Evolutionary conservation across 768 basidiomycete species (phyloP), one percentile per base, ranked within the genome.

Genomic region (Auriscalpium vulgare): DNA sequence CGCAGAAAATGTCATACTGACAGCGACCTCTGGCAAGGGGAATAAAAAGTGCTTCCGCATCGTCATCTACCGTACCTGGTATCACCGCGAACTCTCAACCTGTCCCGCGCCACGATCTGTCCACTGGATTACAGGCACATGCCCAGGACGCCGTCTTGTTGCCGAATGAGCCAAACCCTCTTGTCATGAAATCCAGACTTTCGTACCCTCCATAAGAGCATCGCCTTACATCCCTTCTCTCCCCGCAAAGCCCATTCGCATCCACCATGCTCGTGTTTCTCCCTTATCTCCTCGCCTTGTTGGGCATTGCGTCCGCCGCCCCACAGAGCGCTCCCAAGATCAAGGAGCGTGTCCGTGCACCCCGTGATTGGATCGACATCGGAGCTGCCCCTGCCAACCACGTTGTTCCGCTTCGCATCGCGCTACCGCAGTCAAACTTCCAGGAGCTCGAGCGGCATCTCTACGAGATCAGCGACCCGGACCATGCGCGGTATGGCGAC

Each of bases 351-450:
- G 69, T 80, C 50, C 8, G 58, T 16, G 63, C 71, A 40, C 84
- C 84, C 58, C 71, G 51, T 21, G 78, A 77, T 11, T 85, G 83
- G 83, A 52, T 65, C 21, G 65, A 66, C 53, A 69, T 74, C 1
- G 68, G 72, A 36, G 64, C 70, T 43, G 74, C 82, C 35, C 70
- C 76, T 16, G 57, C 75, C 1, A 69, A 77, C 60, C 74, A 79
- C 62, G 67, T 64, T 17, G 72, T 86, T 40, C 68, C 72, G 49
- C 76, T 85, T 60, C 82, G 78, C 53, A 53, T 66, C 44, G 64
- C 54, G 10, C 62, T 66, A 1, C 53, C 57, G n/a, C 64, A 65
- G 57, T 35, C 48, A 23, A 40, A 59, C 35, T 63, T 65, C 44
- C 37, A 54, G 19, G 49, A 48, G 21, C 56, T 65, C 44, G 65